Base-by-base conservation (phyloP, 371 early-diverging fungal species). In the Mucor plumbeus region DNA sequence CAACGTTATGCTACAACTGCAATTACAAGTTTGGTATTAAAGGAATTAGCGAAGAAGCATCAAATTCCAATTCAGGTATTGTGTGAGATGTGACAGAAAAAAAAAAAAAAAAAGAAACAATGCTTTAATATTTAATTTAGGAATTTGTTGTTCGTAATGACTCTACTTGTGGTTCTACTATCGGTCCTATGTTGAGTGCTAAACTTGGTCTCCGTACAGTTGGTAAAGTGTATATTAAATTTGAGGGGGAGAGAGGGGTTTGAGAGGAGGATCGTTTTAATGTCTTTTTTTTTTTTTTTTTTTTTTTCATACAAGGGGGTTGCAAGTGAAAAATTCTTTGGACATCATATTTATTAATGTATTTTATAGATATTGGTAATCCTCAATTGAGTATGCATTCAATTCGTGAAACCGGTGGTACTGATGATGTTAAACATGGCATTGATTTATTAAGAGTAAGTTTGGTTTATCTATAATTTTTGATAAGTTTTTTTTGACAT, bases 311-410 rank as follows among this genome's bases (percentile, higher is more conserved):
- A 38, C 38, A 11, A 9, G 50, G 15, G 17, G 7, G 44, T 17
- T 44, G 19, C 47, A 47, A 19, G 47, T 19, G 47, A 47, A 47
- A 47, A 47, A 47, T 47, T n/a, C 47, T 47, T 5, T 47, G 6
- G n/a, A n/a, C 5, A 47, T 47, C 9, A 19, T 47, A 8, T 19
- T 54, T 7, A 33, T 13, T 33, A 13, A 54, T 33, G 3, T 6
- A 47, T 36, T 19, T 40, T 39, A 48, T 55, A 85, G 96, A 97
- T 82, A 90, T 97, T 21, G 98, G 98, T 53, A 94, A 92, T 71
- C 94, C 98, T 43, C 95, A 96, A 76, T 75, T 95, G 63, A 90
- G 91, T 71, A 97, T 97, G 98, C 98, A 97, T 82, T 93, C 93
- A 56, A 92, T 95, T 77, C 92, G 98, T 59, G 98, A 97, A 78